phyloP scores from a whole-genome alignment of 2,329 filamentous ascomycete genomes.

The Drechslerella dactyloides region DNA sequence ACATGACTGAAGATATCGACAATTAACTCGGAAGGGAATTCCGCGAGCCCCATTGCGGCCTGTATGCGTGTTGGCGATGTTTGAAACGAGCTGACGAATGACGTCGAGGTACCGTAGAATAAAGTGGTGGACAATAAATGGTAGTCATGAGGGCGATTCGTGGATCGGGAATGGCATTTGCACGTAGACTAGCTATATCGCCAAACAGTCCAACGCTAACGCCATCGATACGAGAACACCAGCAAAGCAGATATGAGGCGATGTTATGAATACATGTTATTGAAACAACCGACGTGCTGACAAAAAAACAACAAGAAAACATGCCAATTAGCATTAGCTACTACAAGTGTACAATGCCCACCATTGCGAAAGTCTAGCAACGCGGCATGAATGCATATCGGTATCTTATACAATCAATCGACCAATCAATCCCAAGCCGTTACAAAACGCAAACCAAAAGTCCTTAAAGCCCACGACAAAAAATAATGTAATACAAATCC shows the following conservation, averaged over 20 bases:
- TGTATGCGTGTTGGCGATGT: not conserved
- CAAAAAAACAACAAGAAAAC: not conserved
- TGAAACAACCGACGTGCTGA: slow-evolving; percentile 7
- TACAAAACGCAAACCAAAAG: not conserved
- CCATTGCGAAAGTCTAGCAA: not conserved
- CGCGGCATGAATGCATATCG: not conserved
- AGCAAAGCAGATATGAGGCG: not conserved
- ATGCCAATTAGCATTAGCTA: slow-evolving; percentile 4
- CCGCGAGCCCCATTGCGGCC: not conserved
- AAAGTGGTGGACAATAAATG: too few species aligned
- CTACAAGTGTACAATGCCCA: not conserved
- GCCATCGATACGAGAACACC: not conserved
- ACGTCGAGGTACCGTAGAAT: too few species aligned
- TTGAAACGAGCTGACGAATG: too few species aligned
- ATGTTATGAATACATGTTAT: too few species aligned
- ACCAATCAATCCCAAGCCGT: not conserved
- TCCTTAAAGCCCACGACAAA: not conserved
- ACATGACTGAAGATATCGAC: slow-evolving; percentile 13
- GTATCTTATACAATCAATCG: not conserved
- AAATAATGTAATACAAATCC: not conserved
- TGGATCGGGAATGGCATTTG: too few species aligned
- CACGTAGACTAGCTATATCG: too few species aligned
- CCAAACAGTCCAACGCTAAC: not conserved
- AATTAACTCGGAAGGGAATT: slow-evolving; percentile 1
- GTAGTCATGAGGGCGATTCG: too few species aligned